Evolutionary conservation across 1,139 yeast species (phyloP).

Genomic region (Sugiyamaella novakii): DNA sequence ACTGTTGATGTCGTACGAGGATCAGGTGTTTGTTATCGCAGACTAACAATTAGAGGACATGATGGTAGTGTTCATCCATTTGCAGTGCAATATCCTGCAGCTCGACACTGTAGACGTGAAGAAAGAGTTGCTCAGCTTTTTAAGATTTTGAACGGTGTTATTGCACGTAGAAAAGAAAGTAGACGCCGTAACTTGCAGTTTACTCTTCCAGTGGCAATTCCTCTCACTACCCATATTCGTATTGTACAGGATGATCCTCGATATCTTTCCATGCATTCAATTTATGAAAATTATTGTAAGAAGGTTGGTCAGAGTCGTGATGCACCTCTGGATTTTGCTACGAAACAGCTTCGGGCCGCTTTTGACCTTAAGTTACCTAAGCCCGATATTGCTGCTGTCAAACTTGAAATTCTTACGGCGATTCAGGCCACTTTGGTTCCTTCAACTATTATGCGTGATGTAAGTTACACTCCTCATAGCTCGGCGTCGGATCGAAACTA

Average conservation of each 20-base stretch:
- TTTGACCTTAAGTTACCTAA: slow-evolving; percentile 89
- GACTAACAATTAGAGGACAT: slow-evolving; percentile 87
- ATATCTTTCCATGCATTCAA: slow-evolving; percentile 77
- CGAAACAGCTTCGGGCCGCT: slow-evolving; percentile 87
- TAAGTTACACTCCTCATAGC: slow-evolving; percentile 43
- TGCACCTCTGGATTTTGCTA: slow-evolving; percentile 84
- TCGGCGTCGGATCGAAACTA: not conserved
- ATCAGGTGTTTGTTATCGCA: slow-evolving; percentile 87
- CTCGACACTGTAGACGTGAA: slow-evolving; percentile 95
- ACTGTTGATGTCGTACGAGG: slow-evolving; percentile 88
- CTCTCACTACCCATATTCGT: slow-evolving; percentile 92
- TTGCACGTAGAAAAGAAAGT: slow-evolving; percentile 80
- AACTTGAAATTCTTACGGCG: slow-evolving; percentile 87
- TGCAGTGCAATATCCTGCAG: slow-evolving; percentile 97
- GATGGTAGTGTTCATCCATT: slow-evolving; percentile 91
- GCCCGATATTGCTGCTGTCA: slow-evolving; percentile 85
- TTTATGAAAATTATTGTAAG: slow-evolving; percentile 87
- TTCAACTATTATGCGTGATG: slow-evolving; percentile 73
- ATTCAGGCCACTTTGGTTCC: slow-evolving; percentile 89
- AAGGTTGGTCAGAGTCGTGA: slow-evolving; percentile 76
- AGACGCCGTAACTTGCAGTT: slow-evolving; percentile 83
- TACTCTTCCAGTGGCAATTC: slow-evolving; percentile 89
- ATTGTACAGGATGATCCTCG: slow-evolving; percentile 82
- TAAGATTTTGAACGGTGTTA: slow-evolving; percentile 79
- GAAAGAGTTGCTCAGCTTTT: slow-evolving; percentile 91